Percentiles rank a stretch among this genome's conserved stretches.
Evolutionary conservation across 495 filamentous ascomycete species (phyloP).

Genomic region (Xylaria nigripes): DNA sequence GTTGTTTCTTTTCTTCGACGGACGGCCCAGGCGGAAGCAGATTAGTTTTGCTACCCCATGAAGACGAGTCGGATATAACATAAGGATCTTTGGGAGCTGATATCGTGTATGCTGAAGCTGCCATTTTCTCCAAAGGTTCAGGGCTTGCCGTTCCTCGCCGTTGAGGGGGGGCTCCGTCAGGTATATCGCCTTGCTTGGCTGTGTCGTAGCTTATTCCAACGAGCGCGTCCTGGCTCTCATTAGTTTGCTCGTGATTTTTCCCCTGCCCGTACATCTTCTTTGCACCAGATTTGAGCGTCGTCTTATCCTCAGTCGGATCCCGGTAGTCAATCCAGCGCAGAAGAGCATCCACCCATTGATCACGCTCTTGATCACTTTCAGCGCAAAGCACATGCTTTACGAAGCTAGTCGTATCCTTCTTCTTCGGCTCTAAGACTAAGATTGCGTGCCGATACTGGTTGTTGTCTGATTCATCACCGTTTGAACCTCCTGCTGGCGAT

Average conservation of each 20-base stretch:
- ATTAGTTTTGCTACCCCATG: conserved; percentile 71
- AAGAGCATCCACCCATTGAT: conserved; percentile 86
- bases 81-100: conserved; percentile 81
- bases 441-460: conserved; percentile 97
- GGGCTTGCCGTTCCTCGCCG: conserved; percentile 19
- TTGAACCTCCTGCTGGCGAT: conserved; percentile 49
- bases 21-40: conserved; percentile 41
- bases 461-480: conserved; percentile 72
- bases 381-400: conserved; percentile 95
- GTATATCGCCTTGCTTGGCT: conserved; percentile 57
- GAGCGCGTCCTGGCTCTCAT: conserved; percentile 44
- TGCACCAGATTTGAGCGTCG: conserved; percentile 20
- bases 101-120: conserved; percentile 51
- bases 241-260: conserved; percentile 27
- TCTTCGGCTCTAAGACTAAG: conserved; percentile 87
- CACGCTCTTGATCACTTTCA: conserved; percentile 87
- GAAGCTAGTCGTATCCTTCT: conserved; percentile 82
- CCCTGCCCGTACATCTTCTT: conserved; percentile 43
- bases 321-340: conserved; percentile 81
- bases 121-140: conserved; percentile 29
- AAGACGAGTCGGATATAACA: conserved; percentile 75
- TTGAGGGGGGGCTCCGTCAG: conserved; percentile 30
- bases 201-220: conserved; percentile 81
- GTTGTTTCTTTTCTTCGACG: conserved; percentile 65
- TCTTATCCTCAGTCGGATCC: conserved; percentile 49